Evolutionary conservation across 2,329 filamentous ascomycete genomes (phyloP), one percentile per base, ranked within the genome.

Genomic region (Zymoseptoria pseudotritici): DNA sequence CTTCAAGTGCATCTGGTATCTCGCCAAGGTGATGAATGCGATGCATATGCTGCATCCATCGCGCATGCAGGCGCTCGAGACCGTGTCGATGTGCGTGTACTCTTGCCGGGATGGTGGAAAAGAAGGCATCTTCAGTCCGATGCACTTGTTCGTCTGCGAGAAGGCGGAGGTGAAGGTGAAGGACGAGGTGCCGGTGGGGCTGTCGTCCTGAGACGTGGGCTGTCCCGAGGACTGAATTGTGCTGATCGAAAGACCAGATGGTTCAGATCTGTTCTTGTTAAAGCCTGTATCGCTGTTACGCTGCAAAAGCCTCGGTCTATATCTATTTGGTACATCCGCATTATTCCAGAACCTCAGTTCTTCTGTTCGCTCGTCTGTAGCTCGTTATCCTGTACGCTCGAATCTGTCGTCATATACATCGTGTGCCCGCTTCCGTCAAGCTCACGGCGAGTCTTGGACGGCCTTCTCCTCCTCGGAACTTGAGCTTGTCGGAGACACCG

Each of bases 11-110:
- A 4, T 22, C 50, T 53, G 42, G 5, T 13, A 17, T 11, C 20
- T 53, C 50, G 36, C 53, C 56, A 57, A 53, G 29, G 26, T 57
- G 22, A 2, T 52, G 9, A 22, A 53, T 8, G 53, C 22, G 49
- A 20, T 57, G 11, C 49, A 49, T 17, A 19, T 57, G 17, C 51
- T 51, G 22, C 56, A 57, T 36, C 56, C 56, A 10, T 52, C 56
- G 26, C 50, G 53, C 26, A 57, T 57, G 56, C 50, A 57, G 26
- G 56, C 56, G n/a, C 29, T 57, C 10, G 56, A 57, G 11, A 57
- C 24, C 19, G 56, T 57, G 11, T 49, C 22, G 11, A 42, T 53
- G 29, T 57, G 56, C 56, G 42, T 36, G 19, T 57, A 53, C 26
- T 50, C 50, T 3, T 53, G 56, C 29, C 17, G 56, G 3, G 56